Base-by-base conservation (phyloP, 306 rosid species). In the Psophocarpus tetragonolobus region DNA sequence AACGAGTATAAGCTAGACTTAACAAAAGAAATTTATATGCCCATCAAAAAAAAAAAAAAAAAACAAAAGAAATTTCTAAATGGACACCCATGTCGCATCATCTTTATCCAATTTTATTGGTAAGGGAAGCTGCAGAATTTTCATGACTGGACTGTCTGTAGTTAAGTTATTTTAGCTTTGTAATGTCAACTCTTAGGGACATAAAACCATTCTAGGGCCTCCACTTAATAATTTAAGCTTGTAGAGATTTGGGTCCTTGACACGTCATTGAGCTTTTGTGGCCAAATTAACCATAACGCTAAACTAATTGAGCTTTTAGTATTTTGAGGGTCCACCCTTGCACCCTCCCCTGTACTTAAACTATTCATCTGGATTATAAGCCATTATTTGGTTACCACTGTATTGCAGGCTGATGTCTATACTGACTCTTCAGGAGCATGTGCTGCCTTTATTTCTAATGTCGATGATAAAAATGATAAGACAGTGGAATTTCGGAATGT, bases 351-450 rank as follows among this genome's bases (percentile, higher is more conserved):
- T 56, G 35, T 71, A 68, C 80, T 53, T 47, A 32, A 32, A 76
- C 63, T 62, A 36, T 51, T 36, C n/a, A 14, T 36, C 38, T 47
- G 44, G 51, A 53, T 41, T 66, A 36, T 50, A 56, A 58, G 71
- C 64, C 58, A 32, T 54, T 41, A 54, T 68, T 60, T 75, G 75
- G 62, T 69, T 44, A 63, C 71, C 48, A 45, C 78, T 84, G 57
- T 70, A 60, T 68, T 86, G 78, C 90, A 94, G 98, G 98, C 93
- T 48, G 89, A 90, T 84, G 87, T 94, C 32, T 94, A 79, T 73
- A 90, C 94, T 6, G 89, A 89, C 74, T 80, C 93, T 38, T 85
- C 95, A 44, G 98, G 98, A 86, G 90, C 87, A 42, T 94, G 98
- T 76, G 93, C 90, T 50, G 98, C 93, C 36, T 94, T 90, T 83